phyloP scores from a whole-genome alignment of 805 yeast genomes.

The Candida andamanensis region DNA sequence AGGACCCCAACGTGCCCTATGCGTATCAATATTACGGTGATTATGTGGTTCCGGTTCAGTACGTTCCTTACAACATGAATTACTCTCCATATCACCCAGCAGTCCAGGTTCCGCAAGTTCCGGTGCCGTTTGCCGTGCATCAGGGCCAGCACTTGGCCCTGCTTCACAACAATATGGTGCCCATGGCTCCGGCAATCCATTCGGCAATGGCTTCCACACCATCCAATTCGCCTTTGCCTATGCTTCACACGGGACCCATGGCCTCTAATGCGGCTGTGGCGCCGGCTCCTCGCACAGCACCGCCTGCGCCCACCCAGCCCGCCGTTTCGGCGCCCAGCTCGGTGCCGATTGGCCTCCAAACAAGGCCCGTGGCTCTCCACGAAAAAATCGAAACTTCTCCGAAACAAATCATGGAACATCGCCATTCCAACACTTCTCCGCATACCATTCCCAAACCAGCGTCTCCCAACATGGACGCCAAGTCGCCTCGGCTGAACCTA shows the following conservation, averaged over 20 bases:
- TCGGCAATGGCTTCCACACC: constrained; percentile 5
- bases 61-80: constrained; percentile 6
- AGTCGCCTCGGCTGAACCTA: no score
- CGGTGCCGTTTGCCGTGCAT: no score
- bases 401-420: constrained; percentile 2
- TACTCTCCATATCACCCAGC: constrained; percentile 6
- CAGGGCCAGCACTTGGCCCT: no score
- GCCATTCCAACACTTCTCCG: constrained; percentile 7
- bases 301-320: constrained; percentile 1
- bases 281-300: constrained; percentile 2
- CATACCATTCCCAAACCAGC: constrained; percentile 1
- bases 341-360: neutral
- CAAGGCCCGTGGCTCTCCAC: no score
- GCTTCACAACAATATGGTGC: no score
- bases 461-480: neutral
- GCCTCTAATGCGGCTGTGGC: neutral
- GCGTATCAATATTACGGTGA: constrained; percentile 8
- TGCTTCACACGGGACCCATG: constrained; percentile 1
- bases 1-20: no score
- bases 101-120: no score
- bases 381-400: constrained; percentile 1
- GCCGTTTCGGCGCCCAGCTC: neutral
- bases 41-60: constrained; percentile 10
- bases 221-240: neutral
- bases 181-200: neutral